Evolutionary conservation across 164 flowering plant species (phyloP).

Genomic region (Stephania japonica): DNA sequence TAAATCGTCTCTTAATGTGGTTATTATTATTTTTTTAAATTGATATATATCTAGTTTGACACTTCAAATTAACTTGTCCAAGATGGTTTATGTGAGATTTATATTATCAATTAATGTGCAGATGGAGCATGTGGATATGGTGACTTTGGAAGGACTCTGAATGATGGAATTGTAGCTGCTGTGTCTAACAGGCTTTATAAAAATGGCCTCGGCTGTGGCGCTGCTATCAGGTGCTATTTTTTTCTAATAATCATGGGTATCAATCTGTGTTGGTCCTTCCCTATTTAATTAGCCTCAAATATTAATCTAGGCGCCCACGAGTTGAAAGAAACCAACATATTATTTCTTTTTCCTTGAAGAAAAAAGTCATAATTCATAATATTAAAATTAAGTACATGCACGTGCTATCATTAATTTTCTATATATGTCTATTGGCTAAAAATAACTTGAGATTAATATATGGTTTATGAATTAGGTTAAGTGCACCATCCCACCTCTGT

Average conservation of each 20-base stretch:
- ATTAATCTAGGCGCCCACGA: not conserved
- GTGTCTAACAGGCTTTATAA: constrained; percentile 48
- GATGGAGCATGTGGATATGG: constrained; percentile 91
- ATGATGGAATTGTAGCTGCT: constrained; percentile 60
- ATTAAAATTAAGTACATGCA: not conserved
- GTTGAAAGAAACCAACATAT: no score
- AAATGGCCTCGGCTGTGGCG: constrained; percentile 80
- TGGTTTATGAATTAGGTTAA: constrained; percentile 39
- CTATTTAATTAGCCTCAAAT: not conserved
- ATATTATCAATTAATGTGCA: constrained; percentile 10
- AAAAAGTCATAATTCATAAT: no score
- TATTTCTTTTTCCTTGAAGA: no score
- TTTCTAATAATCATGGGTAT: not conserved
- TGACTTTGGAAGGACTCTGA: constrained; percentile 63
- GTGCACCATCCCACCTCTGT: constrained; percentile 51
- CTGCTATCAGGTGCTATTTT: constrained; percentile 65
- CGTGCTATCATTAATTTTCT: not conserved
- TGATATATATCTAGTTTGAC: not conserved
- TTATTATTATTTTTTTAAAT: no score
- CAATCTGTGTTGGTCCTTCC: not conserved
- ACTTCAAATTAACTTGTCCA: constrained; percentile 1
- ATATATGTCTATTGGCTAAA: not conserved
- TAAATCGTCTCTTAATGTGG: not conserved
- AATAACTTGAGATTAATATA: not conserved
- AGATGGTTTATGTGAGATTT: no score